Percentiles rank a stretch among this genome's conserved stretches.
These are phyloP conservation scores for Lentithecium fluviatile DNA, from an alignment of 495 filamentous ascomycete genomes.

Conservation along the genomic window DNA sequence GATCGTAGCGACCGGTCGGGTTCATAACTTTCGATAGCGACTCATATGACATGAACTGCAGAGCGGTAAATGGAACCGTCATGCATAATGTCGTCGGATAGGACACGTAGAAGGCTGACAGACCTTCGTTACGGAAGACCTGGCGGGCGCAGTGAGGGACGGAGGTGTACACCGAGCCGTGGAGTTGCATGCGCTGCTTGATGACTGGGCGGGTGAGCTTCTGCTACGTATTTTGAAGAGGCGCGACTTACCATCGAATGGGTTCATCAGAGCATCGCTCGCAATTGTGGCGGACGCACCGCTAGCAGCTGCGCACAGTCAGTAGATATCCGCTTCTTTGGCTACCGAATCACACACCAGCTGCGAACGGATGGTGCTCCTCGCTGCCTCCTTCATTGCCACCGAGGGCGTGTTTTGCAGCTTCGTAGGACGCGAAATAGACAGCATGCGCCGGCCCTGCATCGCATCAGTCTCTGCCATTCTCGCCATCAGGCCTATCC, in stretches of 20 bases:
- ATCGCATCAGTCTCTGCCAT: conserved; percentile 31
- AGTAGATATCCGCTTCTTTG: conserved; percentile 6
- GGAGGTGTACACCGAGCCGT: conserved; percentile 85
- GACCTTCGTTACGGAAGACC: conserved; percentile 82
- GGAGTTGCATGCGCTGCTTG: conserved; percentile 99
- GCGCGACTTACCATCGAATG: conserved; percentile 79
- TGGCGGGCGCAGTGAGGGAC: conserved; percentile 80
- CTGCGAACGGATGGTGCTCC: conserved; percentile 90
- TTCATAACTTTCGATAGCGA: conserved; percentile 93
- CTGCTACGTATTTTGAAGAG: neutral
- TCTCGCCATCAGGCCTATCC: conserved; percentile 6
- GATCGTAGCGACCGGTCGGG: conserved; percentile 79
- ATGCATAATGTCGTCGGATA: conserved; percentile 98
- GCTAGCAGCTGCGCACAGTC: conserved; percentile 65
- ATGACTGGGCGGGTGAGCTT: conserved; percentile 63
- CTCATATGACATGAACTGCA: conserved; percentile 96
- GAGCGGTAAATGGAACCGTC: conserved; percentile 95
- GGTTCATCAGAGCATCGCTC: conserved; percentile 98
- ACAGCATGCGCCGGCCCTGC: conserved; percentile 93
- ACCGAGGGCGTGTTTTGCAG: conserved; percentile 92
- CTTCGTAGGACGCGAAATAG: conserved; percentile 97
- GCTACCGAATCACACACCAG: conserved; percentile 58
- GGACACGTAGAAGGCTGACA: conserved; percentile 94
- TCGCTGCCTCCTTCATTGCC: conserved; percentile 84
- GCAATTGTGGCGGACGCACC: conserved; percentile 94